Percentiles rank a stretch among this genome's conserved stretches.
Evolutionary conservation across 2,329 filamentous ascomycete species (phyloP).

Genomic region (Thelonectria blattea): DNA sequence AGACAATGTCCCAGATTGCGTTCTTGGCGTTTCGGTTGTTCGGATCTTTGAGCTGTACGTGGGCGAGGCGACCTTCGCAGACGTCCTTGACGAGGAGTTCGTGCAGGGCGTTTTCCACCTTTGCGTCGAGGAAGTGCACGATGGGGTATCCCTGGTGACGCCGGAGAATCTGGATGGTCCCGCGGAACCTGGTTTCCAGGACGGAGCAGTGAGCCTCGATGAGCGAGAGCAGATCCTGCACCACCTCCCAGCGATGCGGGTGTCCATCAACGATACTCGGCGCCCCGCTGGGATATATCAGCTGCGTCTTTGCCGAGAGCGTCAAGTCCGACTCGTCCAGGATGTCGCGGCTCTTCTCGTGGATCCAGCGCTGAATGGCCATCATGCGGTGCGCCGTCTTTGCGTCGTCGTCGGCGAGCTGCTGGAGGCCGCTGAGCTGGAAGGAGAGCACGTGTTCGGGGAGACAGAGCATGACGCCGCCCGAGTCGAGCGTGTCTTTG

Average conservation of each 20-base stretch:
- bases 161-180: not conserved
- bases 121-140: slow-evolving; percentile 58
- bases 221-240: slow-evolving; percentile 49
- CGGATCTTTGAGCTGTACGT: slow-evolving; percentile 12
- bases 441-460: slow-evolving; percentile 71
- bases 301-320: slow-evolving; percentile 58
- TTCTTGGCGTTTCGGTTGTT: not conserved
- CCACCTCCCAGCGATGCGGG: slow-evolving; percentile 57
- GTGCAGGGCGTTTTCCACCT: slow-evolving; percentile 54
- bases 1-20: not conserved
- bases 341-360: slow-evolving; percentile 60
- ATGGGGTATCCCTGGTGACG: slow-evolving; percentile 47
- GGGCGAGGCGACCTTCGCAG: slow-evolving; percentile 36
- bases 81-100: slow-evolving; percentile 49
- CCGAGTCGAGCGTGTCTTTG: slow-evolving; percentile 43
- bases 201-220: slow-evolving; percentile 43
- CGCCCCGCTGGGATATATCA: slow-evolving; percentile 62
- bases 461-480: slow-evolving; percentile 63
- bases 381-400: slow-evolving; percentile 56
- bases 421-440: slow-evolving; percentile 64
- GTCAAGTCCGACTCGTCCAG: slow-evolving; percentile 69
- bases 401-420: slow-evolving; percentile 54
- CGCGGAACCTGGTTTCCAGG: not conserved
- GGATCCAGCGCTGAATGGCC: slow-evolving; percentile 56
- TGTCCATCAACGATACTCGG: slow-evolving; percentile 58